These are phyloP conservation scores for Hyaloperonospora arabidopsidis DNA, from an alignment of 352 stramenopile species.

Conservation along the genomic window DNA sequence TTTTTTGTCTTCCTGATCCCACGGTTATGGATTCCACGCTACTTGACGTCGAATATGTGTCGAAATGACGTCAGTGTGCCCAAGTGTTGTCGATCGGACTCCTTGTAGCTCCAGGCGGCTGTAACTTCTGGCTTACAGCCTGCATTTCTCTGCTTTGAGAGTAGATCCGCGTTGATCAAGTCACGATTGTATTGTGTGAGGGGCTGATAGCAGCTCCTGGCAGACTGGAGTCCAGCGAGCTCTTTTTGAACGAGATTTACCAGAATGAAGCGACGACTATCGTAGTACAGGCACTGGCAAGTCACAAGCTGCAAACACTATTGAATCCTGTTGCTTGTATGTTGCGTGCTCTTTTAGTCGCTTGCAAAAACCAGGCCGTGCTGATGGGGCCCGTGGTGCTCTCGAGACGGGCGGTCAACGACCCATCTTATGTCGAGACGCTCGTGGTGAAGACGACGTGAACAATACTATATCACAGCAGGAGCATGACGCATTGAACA, in stretches of 20 bases:
- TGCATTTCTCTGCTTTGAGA: constrained; percentile 50
- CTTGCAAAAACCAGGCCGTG: constrained; percentile 22
- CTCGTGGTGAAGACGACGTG: constrained; percentile 25
- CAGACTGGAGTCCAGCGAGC: constrained; percentile 30
- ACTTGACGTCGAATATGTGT: constrained; percentile 31
- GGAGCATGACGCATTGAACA: constrained; percentile 24
- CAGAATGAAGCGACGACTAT: constrained; percentile 46
- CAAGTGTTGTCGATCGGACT: constrained; percentile 27
- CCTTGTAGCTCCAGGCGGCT: constrained; percentile 16
- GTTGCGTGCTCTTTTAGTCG: constrained; percentile 9
- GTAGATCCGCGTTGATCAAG: constrained; percentile 23
- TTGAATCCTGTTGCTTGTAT: constrained; percentile 10
- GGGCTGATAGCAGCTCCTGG: constrained; percentile 15
- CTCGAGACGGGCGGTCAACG: constrained; percentile 41
- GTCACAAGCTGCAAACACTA: constrained; percentile 21
- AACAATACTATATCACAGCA: constrained; percentile 27
- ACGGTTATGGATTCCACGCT: constrained; percentile 20
- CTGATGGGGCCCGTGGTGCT: constrained; percentile 37
- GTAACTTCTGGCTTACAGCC: constrained; percentile 6
- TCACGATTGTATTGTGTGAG: constrained; percentile 35
- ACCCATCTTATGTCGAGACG: constrained; percentile 32
- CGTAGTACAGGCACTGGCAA: constrained; percentile 36
- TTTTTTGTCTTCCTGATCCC: background rate
- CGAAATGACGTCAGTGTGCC: constrained; percentile 39
- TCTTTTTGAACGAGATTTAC: constrained; percentile 54